Conservation (phyloP, 441 rosid genomes). For the Syzygium syzygioides region DNA sequence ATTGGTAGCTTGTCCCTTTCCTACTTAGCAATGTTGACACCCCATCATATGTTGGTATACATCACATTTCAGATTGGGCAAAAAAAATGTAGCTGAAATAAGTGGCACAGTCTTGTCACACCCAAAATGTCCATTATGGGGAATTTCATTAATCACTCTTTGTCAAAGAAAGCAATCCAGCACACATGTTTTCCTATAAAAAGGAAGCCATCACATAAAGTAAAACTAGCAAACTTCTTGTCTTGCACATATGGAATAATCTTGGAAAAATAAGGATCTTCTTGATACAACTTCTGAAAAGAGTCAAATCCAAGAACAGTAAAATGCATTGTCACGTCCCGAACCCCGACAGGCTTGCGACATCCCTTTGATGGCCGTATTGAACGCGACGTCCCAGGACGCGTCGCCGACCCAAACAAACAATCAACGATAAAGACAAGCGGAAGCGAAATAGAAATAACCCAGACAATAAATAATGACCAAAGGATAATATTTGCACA, state of each 20-base stretch:
- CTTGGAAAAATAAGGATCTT: no score
- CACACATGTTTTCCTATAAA: neutral
- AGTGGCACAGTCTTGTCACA: neutral
- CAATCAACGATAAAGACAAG: no score
- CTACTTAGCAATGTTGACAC: neutral
- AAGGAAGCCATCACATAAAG: neutral
- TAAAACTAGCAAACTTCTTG: neutral
- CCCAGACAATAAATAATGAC: no score
- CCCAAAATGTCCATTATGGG: neutral
- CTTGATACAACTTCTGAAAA: no score
- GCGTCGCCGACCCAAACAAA: no score
- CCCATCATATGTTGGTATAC: neutral
- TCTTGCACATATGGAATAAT: neutral
- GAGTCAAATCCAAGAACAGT: neutral
- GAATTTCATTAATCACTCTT: neutral
- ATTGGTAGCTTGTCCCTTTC: neutral
- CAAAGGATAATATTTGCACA: no score
- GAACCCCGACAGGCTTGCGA: no score
- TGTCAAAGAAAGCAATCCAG: neutral
- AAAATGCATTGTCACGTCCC: no score
- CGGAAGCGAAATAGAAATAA: no score
- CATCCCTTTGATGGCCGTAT: no score
- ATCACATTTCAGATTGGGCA: neutral
- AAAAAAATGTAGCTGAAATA: neutral
- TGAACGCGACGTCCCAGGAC: no score